Evolutionary conservation across 305 asterid genomes (phyloP).

Genomic region (Fraxinus platypoda): DNA sequence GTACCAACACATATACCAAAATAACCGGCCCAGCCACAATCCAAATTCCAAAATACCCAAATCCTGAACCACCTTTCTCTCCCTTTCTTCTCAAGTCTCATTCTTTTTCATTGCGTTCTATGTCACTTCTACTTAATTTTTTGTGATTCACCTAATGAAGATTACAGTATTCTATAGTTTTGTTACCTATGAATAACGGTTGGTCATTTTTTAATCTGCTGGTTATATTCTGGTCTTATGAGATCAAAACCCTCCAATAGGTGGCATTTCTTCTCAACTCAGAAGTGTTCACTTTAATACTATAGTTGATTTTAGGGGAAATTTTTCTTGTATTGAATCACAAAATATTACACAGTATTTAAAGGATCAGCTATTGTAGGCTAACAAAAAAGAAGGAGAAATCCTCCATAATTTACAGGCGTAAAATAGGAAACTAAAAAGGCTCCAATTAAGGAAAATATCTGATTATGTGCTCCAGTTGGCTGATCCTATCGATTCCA

Average conservation of each 20-base stretch:
- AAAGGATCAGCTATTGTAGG: not conserved
- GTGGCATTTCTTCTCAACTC: not conserved
- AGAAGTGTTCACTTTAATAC: not conserved
- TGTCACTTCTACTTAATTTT: slow-evolving; percentile 1
- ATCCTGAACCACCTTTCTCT: not conserved
- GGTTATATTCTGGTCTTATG: not conserved
- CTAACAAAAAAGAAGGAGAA: not conserved
- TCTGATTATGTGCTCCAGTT: not conserved
- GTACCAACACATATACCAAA: not conserved
- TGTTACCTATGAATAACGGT: not conserved
- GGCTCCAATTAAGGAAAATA: not conserved
- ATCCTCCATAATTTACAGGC: not conserved
- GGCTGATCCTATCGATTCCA: not conserved
- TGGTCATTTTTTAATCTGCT: slow-evolving; percentile 3
- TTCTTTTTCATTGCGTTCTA: not conserved
- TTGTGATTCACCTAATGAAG: slow-evolving; percentile 17
- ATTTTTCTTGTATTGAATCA: not conserved
- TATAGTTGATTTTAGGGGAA: not conserved
- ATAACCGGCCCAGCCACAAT: not conserved
- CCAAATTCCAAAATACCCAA: not conserved
- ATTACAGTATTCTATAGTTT: slow-evolving; percentile 1
- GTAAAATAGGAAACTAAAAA: not conserved
- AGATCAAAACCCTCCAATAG: not conserved
- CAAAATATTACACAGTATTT: not conserved
- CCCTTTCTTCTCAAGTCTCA: not conserved